phyloP scores from a whole-genome alignment of 345 rosid species.

The Laguncularia racemosa region DNA sequence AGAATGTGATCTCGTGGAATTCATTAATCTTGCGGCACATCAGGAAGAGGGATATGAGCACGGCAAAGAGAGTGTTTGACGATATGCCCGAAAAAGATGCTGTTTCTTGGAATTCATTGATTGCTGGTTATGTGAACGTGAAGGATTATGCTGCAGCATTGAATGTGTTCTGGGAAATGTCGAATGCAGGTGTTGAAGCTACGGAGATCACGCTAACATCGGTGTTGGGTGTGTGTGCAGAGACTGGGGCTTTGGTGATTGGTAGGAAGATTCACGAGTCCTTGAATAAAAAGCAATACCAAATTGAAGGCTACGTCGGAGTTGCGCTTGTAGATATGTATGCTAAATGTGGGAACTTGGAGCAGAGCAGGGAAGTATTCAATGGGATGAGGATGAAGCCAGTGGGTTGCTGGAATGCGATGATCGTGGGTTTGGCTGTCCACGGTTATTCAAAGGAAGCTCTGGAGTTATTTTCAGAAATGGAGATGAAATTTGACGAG shows the following conservation, averaged over 20 bases:
- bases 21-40: constrained; percentile 11
- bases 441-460: constrained; percentile 31
- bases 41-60: constrained; percentile 14
- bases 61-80: constrained; percentile 17
- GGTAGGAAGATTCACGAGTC: constrained; percentile 22
- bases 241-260: constrained; percentile 16
- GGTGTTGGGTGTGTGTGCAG: constrained; percentile 27
- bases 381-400: constrained; percentile 19
- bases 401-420: constrained; percentile 34
- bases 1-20: constrained; percentile 29
- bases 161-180: constrained; percentile 22
- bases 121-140: constrained; percentile 20
- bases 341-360: constrained; percentile 28
- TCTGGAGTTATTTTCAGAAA: constrained; percentile 16
- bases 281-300: constrained; percentile 9
- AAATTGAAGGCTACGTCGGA: constrained; percentile 20
- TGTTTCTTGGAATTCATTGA: constrained; percentile 35
- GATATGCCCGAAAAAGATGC: constrained; percentile 24
- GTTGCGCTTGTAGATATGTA: constrained; percentile 32
- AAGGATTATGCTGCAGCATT: constrained; percentile 18
- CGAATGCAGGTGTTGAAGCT: constrained; percentile 15
- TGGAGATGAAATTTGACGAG: constrained; percentile 9
- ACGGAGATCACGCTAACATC: constrained; percentile 26
- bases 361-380: constrained; percentile 18
- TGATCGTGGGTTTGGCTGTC: constrained; percentile 32